Conservation (phyloP, 257 asterid genomes). For the Lantana camara region DNA sequence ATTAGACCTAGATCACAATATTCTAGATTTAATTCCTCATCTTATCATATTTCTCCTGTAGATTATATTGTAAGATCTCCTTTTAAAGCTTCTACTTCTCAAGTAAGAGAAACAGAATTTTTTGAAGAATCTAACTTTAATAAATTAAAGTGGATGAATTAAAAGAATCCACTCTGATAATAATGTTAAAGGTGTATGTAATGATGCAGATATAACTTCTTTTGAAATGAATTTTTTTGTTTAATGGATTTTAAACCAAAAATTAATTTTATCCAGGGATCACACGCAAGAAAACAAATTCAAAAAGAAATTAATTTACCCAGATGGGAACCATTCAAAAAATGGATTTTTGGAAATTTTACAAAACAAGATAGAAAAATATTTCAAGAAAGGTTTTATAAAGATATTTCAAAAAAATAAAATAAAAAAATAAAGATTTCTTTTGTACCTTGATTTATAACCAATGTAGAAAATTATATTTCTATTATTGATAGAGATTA, state of each 20-base stretch:
- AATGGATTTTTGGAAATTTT: background rate
- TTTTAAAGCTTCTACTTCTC: background rate
- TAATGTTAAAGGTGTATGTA: too few relatives aligned
- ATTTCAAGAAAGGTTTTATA: too few relatives aligned
- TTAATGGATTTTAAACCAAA: too few relatives aligned
- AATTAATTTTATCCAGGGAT: background rate
- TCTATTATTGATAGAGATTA: background rate
- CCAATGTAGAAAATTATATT: background rate
- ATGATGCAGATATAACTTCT: too few relatives aligned
- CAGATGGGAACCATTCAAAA: background rate
- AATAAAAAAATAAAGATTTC: background rate
- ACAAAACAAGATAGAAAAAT: too few relatives aligned
- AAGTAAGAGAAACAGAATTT: background rate
- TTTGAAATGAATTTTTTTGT: too few relatives aligned
- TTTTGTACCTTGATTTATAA: background rate
- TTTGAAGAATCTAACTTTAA: too few relatives aligned
- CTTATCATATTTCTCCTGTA: background rate
- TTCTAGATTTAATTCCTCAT: background rate
- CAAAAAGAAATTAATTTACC: background rate
- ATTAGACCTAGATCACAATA: too few relatives aligned
- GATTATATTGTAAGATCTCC: background rate
- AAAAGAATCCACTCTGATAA: too few relatives aligned
- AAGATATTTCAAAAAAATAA: too few relatives aligned
- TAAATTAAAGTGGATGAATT: background rate
- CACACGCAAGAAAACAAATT: background rate